A percentile compares a stretch with the other conserved stretches of the same genome.
Evolutionary conservation across 1,284 basidiomycete genomes (phyloP).

Genomic region (Gomphus bonarii): DNA sequence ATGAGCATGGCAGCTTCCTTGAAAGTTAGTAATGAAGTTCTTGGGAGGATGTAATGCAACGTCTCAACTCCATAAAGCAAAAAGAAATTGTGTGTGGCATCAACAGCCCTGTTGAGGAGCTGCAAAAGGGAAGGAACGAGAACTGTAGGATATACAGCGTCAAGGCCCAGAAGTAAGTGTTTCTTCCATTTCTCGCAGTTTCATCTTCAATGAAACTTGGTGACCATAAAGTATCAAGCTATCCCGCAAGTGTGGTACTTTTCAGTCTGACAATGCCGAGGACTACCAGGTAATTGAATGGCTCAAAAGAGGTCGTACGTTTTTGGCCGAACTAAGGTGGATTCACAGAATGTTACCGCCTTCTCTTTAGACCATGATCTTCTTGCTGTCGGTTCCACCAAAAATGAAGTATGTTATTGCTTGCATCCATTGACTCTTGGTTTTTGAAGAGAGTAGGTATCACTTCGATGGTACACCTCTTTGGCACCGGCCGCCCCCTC

Average conservation of each 20-base stretch:
- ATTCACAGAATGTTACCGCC: conserved; percentile 61
- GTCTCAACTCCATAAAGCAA: conserved; percentile 27
- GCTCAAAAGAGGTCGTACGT: background rate
- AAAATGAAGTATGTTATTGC: conserved; percentile 33
- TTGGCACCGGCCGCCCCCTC: conserved; percentile 38
- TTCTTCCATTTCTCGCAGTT: background rate
- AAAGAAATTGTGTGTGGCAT: conserved; percentile 67
- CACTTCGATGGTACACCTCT: conserved; percentile 58
- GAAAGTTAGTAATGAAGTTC: conserved; percentile 32
- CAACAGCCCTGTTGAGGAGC: conserved; percentile 59
- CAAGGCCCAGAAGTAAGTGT: conserved; percentile 45
- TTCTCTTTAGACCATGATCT: conserved; percentile 55
- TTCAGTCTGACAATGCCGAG: conserved; percentile 47
- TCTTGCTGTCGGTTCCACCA: conserved; percentile 52
- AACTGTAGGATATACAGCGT: conserved; percentile 72
- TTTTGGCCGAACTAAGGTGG: background rate
- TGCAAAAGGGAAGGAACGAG: conserved; percentile 55
- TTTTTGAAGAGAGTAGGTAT: conserved; percentile 34
- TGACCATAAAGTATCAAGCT: conserved; percentile 37
- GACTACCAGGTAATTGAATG: conserved; percentile 66
- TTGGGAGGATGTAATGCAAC: conserved; percentile 5
- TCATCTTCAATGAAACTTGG: background rate
- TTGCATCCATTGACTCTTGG: conserved; percentile 12
- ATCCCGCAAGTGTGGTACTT: conserved; percentile 48
- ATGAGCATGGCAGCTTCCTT: conserved; percentile 81